Evolutionary conservation across 208 protist species (phyloP).

Genomic region (Acanthamoeba sp.): DNA sequence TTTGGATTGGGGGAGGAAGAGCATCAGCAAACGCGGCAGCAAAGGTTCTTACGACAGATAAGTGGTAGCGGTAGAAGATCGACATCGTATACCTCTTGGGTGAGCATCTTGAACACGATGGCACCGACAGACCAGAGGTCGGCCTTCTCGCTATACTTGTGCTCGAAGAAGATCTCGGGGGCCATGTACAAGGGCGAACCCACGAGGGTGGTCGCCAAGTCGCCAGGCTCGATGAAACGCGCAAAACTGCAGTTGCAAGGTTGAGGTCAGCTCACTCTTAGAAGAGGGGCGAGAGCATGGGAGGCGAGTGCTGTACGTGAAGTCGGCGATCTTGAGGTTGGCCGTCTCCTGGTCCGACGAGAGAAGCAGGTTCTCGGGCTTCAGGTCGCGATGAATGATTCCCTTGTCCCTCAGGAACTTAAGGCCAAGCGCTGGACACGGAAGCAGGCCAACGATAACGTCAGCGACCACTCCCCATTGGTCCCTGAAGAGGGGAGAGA

Average conservation of each 20-base stretch:
- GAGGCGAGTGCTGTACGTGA: conserved; percentile 74
- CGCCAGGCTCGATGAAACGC: conserved; percentile 64
- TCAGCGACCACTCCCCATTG: no score
- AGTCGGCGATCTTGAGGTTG: conserved; percentile 64
- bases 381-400: conserved; percentile 73
- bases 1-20: background rate
- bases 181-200: conserved; percentile 71
- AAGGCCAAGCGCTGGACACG: conserved; percentile 44
- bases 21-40: background rate
- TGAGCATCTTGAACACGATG: conserved; percentile 60
- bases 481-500: background rate
- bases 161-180: conserved; percentile 62
- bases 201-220: conserved; percentile 59
- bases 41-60: background rate
- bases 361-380: conserved; percentile 67
- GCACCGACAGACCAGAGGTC: conserved; percentile 69
- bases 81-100: background rate
- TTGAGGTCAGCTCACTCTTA: no score
- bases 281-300: background rate
- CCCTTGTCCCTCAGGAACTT: conserved; percentile 56
- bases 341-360: background rate
- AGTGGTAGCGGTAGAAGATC: background rate
- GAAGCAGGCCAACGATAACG: no score
- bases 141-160: conserved; percentile 65
- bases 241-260: conserved; percentile 35